Base-by-base conservation (phyloP, 805 yeast genomes). In the Wickerhamiella dianesei region DNA sequence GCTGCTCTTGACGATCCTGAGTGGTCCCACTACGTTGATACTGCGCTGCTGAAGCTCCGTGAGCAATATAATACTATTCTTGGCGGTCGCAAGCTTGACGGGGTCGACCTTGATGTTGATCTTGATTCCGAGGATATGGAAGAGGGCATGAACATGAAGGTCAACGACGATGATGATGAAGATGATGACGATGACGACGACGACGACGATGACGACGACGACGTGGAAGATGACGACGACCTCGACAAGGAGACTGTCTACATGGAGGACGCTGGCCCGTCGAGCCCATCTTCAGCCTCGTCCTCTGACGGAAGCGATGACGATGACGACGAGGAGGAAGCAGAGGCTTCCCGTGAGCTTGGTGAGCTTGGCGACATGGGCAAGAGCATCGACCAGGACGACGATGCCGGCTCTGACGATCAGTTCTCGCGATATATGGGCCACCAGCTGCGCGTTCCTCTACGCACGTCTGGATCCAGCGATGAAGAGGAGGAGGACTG, bases 21-120 rank as follows among this genome's bases (percentile, higher is more conserved):
- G 12, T 88, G 97, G 97, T 77, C 76, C 45, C 72, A 76, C 42
- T 92, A 89, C 62, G 94, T 86, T 6, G 80, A 80, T 49, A 80
- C 82, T 49, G 80, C 86, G 1, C 69, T 92, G 51, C 83, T 82
- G 51, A 94, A 85, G 57, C 86, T 94, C 2, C 74, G 98, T 54
- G 94, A 87, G 61, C 88, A 87, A 66, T 92, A 92, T 64, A 92
- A 89, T 63, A 87, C 95, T 9, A 82, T 89, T 29, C 71, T 92
- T 40, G 98, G 98, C 18, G 94, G 89, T n/a, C 75, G 69, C 44
- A 72, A 71, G 19, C 32, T 25, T 12, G 32, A 25, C 32, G 32
- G 32, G 9, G 79, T 73, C 18, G 68, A 62, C 42, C 64, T 58
- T 44, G 59, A 54, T 25, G 65, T 56, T 20, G 72, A 66, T 44